Conservation (phyloP, 306 rosid species). For the Acacia crassicarpa region DNA sequence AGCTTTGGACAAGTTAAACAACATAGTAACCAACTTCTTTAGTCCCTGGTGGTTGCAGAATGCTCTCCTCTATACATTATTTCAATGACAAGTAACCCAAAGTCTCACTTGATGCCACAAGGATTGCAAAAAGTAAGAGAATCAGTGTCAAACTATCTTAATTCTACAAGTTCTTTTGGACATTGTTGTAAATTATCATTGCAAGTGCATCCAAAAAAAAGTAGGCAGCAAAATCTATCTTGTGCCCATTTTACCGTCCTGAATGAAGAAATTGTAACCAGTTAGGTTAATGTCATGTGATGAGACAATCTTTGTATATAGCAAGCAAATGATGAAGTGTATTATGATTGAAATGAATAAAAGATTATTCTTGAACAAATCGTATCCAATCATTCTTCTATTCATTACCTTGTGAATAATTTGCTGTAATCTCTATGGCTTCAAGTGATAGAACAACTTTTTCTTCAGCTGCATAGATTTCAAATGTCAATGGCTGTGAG, state of each 20-base stretch:
- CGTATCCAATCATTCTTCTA: too few species aligned
- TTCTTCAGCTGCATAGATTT: too few species aligned
- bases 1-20: neutral
- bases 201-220: too few species aligned
- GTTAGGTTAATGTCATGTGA: neutral
- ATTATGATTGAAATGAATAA: neutral
- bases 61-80: neutral
- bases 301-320: neutral
- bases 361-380: neutral
- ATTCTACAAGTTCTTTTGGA: slow-evolving; percentile 24
- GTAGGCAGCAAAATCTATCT: neutral
- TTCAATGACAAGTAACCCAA: slow-evolving; percentile 23
- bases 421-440: too few species aligned
- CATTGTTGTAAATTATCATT: too few species aligned
- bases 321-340: neutral
- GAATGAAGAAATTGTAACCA: neutral
- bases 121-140: slow-evolving; percentile 73
- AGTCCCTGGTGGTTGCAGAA: neutral
- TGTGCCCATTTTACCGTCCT: neutral
- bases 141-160: slow-evolving; percentile 54
- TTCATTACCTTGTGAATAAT: too few species aligned
- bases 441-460: too few species aligned
- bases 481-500: too few species aligned
- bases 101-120: slow-evolving; percentile 47
- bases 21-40: neutral